These are phyloP conservation scores for Venturia asperata DNA, from an alignment of 2,329 filamentous ascomycete genomes.

Conservation along the genomic window DNA sequence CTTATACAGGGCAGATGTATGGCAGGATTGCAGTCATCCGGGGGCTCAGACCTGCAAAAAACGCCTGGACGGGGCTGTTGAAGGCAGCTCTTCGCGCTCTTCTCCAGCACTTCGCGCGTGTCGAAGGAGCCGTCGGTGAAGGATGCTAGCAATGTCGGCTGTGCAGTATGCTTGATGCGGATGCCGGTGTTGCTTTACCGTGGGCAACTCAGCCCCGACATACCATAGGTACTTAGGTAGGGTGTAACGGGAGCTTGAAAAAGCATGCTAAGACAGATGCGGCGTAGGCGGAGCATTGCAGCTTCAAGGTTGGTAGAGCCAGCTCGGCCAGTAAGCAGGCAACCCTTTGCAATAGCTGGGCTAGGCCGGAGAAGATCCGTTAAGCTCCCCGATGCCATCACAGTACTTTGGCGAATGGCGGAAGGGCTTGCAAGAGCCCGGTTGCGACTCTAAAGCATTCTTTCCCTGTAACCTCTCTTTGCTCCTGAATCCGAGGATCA, in stretches of 20 bases:
- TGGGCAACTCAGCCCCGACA: neutral
- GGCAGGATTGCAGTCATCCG: neutral
- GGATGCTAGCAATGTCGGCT: neutral
- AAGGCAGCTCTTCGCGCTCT: constrained; percentile 10
- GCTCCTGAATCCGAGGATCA: neutral
- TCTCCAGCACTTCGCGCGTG: neutral
- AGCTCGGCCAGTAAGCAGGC: constrained; percentile 3
- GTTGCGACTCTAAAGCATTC: neutral
- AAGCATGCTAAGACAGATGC: neutral
- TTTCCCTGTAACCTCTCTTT: neutral
- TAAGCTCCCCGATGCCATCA: neutral
- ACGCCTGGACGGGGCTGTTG: neutral
- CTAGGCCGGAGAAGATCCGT: neutral
- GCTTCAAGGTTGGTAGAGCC: neutral
- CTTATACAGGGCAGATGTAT: neutral
- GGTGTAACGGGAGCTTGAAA: neutral
- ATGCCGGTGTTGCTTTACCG: neutral
- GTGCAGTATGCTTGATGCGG: neutral
- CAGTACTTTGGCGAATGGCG: neutral
- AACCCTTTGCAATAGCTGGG: neutral
- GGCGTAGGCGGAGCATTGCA: neutral
- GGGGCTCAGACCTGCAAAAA: neutral
- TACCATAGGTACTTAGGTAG: too few species aligned
- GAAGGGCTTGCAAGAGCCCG: neutral
- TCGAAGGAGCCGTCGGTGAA: neutral